These are phyloP conservation scores for Huntiella moniliformis DNA, from an alignment of 2,329 filamentous ascomycete species.

Conservation along the genomic window DNA sequence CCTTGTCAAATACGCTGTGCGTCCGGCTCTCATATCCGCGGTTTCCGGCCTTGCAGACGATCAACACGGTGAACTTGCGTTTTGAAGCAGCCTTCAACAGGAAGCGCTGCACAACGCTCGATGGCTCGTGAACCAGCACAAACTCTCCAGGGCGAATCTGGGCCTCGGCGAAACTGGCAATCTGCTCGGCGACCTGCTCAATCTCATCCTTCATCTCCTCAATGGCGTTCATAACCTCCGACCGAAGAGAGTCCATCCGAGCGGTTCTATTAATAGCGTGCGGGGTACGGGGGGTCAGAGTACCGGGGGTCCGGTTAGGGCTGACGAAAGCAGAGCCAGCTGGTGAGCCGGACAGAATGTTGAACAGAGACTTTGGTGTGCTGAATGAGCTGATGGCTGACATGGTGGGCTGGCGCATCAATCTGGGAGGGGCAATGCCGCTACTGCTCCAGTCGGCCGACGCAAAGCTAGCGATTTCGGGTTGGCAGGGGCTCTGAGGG, in stretches of 20 bases:
- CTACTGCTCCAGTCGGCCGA: conserved; percentile 12
- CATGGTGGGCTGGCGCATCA: conserved; percentile 22
- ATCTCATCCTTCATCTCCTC: conserved; percentile 93
- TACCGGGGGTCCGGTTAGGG: conserved; percentile 28
- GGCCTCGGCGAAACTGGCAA: conserved; percentile 70
- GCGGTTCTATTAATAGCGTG: conserved; percentile 5
- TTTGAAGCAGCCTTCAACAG: conserved; percentile 73
- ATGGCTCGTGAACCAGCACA: conserved; percentile 75
- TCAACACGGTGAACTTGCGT: conserved; percentile 77
- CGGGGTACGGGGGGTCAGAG: conserved; percentile 31
- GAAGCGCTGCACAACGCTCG: conserved; percentile 74
- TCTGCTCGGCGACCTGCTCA: conserved; percentile 79
- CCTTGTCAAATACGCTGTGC: conserved; percentile 5
- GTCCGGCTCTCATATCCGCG: conserved; percentile 18
- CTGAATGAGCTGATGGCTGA: conserved; percentile 45
- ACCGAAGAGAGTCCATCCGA: conserved; percentile 51
- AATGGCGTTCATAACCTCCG: conserved; percentile 85
- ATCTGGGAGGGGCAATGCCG: conserved; percentile 9
- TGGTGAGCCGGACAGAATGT: conserved; percentile 36
- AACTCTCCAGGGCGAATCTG: conserved; percentile 89
- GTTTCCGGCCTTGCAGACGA: conserved; percentile 45
- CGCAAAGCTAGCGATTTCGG: conserved; percentile 18
- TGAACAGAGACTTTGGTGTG: conserved; percentile 64
- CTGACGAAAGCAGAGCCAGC: conserved; percentile 47
- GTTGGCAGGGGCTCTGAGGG: conserved; percentile 18